These are phyloP conservation scores for Colletotrichum musae DNA, from an alignment of 2,329 filamentous ascomycete genomes.

Conservation along the genomic window DNA sequence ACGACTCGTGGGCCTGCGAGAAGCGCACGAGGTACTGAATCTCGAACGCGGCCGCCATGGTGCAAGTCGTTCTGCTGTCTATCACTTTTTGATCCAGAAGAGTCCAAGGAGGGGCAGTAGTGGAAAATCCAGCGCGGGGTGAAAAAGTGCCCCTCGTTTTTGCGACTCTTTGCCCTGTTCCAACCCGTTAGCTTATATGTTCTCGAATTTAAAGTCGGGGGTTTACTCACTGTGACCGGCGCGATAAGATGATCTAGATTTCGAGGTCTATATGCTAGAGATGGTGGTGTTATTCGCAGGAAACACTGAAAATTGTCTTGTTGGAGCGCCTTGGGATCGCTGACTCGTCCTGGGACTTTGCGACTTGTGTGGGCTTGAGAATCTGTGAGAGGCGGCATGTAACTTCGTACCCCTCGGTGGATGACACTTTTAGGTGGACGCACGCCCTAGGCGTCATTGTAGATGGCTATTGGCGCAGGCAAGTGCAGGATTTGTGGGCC, in stretches of 20 bases:
- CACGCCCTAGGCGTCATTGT: background rate
- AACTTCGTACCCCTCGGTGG: conserved; percentile 4
- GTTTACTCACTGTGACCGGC: background rate
- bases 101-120: conserved; percentile 16
- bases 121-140: conserved; percentile 24
- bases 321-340: background rate
- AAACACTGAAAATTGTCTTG: background rate
- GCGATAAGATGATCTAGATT: background rate
- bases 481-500: too few relatives aligned
- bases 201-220: fast-evolving
- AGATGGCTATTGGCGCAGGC: background rate
- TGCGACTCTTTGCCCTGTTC: background rate
- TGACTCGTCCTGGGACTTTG: conserved; percentile 22
- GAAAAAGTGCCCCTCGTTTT: conserved; percentile 38
- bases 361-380: conserved; percentile 7
- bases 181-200: fast-evolving
- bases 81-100: background rate
- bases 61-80: background rate
- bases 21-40: conserved; percentile 92
- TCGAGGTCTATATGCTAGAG: background rate
- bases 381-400: background rate
- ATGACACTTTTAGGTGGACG: conserved; percentile 1
- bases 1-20: conserved; percentile 91
- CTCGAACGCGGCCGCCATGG: background rate
- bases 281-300: background rate